Base-by-base conservation (phyloP, 1,284 basidiomycete species). In the Apiotrichum laibachii region DNA sequence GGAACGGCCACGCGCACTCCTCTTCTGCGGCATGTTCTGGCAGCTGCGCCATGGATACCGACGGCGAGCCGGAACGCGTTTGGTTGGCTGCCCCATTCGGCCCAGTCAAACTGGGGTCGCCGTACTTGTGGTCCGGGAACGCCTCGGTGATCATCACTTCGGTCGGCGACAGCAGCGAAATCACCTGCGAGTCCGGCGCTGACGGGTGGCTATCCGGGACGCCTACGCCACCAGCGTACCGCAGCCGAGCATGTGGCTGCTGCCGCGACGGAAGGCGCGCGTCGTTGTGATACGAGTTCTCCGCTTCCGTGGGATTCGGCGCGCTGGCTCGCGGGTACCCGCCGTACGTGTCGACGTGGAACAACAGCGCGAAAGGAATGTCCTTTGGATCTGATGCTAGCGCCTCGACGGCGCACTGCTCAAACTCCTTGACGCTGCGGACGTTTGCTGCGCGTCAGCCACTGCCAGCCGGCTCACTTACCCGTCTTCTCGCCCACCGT, bases 341-440 rank as follows among this genome's bases (percentile, higher is more conserved):
- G 37, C 19, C 42, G 26, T 49, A 33, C 5, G 50, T 22, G n/a
- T 51, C 43, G 16, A 56, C 49, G 0, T 15, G 22, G 33, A 45
- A 78, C 19, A 78, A 49, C 4, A 73, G 63, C 5, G 74, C 76
- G 47, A 77, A 77, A 0, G 75, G 75, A 1, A 66, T 64, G 58
- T 77, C 75, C 43, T 63, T 60, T 7, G 72, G 53, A 46, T 71
- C 69, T 11, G 56, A 46, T 4, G 60, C 48, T 1, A 76, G 50
- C 19, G 69, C 73, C 15, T 75, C 72, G 8, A 75, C 59, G n/a
- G 76, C 67, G 3, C 69, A 72, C 5, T 57, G 57, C 55, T 71
- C 61, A 31, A 72, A 76, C 53, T 78, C 76, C 7, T 61, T 43
- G 57, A 72, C 64, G 2, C 72, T 71, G 11, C 72, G 60, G 1